These are phyloP conservation scores for Sporisorium exsertum DNA, from an alignment of 1,284 basidiomycete genomes.

Conservation along the genomic window DNA sequence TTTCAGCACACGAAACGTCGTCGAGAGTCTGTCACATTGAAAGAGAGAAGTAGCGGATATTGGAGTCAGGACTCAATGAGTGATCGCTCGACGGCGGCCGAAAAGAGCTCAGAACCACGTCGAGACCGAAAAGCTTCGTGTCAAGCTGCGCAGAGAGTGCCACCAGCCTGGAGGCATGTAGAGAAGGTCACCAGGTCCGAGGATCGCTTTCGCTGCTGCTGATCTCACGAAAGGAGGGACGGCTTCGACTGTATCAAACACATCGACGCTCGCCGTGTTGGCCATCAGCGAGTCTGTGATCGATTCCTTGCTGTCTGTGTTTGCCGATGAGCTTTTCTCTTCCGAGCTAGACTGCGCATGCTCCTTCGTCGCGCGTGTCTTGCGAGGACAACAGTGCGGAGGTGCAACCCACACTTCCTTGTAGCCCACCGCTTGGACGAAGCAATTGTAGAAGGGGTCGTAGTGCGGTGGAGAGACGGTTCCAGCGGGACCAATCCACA, in stretches of 20 bases:
- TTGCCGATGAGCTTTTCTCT: neutral
- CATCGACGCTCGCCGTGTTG: slow-evolving; percentile 52
- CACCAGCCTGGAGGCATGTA: slow-evolving; percentile 61
- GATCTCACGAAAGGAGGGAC: slow-evolving; percentile 10
- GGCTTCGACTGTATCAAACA: slow-evolving; percentile 19
- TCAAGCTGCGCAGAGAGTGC: slow-evolving; percentile 54
- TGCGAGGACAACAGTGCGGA: slow-evolving; percentile 65
- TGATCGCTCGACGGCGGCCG: neutral
- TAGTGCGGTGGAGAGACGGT: slow-evolving; percentile 89
- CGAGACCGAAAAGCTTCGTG: slow-evolving; percentile 42
- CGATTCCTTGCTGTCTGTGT: neutral
- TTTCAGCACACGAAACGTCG: neutral
- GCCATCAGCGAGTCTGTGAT: slow-evolving; percentile 44
- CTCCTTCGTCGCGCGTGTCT: neutral
- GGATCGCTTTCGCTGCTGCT: slow-evolving; percentile 29
- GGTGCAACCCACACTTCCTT: slow-evolving; percentile 95
- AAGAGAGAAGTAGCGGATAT: too few species aligned
- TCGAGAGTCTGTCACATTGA: neutral
- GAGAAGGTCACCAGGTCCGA: slow-evolving; percentile 56
- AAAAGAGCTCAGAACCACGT: slow-evolving; percentile 29
- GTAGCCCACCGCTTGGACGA: slow-evolving; percentile 85
- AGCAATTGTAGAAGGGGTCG: slow-evolving; percentile 94
- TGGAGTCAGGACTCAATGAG: neutral
- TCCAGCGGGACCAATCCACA: slow-evolving; percentile 85
- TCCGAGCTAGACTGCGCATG: neutral